Evolutionary conservation across 2,329 filamentous ascomycete genomes (phyloP), one percentile per base, ranked within the genome.

Genomic region (Trichoderma oligosporum): DNA sequence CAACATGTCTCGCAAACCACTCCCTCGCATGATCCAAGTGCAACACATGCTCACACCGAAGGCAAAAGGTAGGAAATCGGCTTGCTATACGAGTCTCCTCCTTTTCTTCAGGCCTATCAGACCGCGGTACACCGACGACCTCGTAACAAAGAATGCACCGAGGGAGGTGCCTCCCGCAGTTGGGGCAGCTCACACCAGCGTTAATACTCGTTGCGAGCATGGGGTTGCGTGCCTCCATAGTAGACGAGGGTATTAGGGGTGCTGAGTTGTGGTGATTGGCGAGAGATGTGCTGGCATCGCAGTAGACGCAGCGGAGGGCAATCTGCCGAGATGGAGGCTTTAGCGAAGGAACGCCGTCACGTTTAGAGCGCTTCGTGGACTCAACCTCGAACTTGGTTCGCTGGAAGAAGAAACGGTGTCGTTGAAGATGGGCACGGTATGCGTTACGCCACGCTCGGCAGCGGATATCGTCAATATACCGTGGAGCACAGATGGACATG

Each of bases 301-400:
- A 94, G 73, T 89, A 89, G 46, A 87, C 80, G 72, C 89, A 94
- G 45, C 88, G 83, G 47, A 94, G 80, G 4, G 86, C 84, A 53
- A 93, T 82, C 71, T 90, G 88, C 29, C 85, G 78, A 2, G 82
- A 83, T 0, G 86, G 80, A 1, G 85, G 81, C 57, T 83, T 83
- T 62, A 88, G 79, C 7, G 82, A 80, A n/a, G 82, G 82, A 6
- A 70, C 61, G 38, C 86, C 87, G 53, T 84, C 80, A 53, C 82
- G 82, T 57, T 85, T 83, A 63, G 86, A 87, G 63, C 82, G 82
- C 61, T 84, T 83, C 22, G 86, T 89, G 66, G 88, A 88, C 68
- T 89, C 85, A 60, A 89, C 87, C 63, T 89, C 86, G 71, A 91
- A 93, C 65, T 86, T 87, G 55, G 88, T 87, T 45, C 89, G 84